Percentiles rank a stretch among this genome's conserved stretches.
Conservation (phyloP, 169 alveolate species). For the Miamiensis avidus region DNA sequence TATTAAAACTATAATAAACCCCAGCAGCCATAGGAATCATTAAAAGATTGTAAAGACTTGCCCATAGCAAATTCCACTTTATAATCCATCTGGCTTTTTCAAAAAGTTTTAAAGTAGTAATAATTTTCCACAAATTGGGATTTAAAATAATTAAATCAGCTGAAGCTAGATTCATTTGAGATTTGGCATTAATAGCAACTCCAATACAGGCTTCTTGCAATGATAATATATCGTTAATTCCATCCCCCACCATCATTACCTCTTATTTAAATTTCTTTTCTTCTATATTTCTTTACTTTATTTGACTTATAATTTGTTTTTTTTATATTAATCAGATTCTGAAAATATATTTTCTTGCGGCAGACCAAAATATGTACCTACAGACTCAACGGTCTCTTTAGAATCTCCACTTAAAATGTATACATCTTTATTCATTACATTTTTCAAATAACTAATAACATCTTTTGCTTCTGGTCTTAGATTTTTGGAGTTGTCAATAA, state of each 20-base stretch:
- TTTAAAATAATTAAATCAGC: conserved; percentile 32
- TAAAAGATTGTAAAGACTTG: conserved; percentile 33
- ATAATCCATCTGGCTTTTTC: conserved; percentile 12
- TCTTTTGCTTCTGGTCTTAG: conserved; percentile 46
- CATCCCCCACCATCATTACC: conserved; percentile 55
- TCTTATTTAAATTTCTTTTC: not conserved
- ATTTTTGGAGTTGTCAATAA: conserved; percentile 26
- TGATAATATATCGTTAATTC: conserved; percentile 42
- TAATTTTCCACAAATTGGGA: conserved; percentile 36
- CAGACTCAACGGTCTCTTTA: conserved; percentile 18
- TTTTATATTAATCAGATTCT: conserved; percentile 38
- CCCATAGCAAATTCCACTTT: conserved; percentile 32
- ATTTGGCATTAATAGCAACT: conserved; percentile 43
- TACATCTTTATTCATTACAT: conserved; percentile 19
- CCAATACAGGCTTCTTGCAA: conserved; percentile 41
- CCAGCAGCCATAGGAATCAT: conserved; percentile 45
- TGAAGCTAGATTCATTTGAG: conserved; percentile 38
- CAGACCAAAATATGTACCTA: conserved; percentile 32
- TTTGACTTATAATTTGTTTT: not conserved
- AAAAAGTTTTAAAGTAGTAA: conserved; percentile 18
- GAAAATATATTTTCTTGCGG: conserved; percentile 9
- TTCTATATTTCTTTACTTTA: no score
- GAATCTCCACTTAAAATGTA: conserved; percentile 44
- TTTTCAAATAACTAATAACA: conserved; percentile 24
- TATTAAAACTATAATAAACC: conserved; percentile 19